These are phyloP conservation scores for Wickerhamiella dianesei DNA, from an alignment of 805 yeast species.

Conservation along the genomic window DNA sequence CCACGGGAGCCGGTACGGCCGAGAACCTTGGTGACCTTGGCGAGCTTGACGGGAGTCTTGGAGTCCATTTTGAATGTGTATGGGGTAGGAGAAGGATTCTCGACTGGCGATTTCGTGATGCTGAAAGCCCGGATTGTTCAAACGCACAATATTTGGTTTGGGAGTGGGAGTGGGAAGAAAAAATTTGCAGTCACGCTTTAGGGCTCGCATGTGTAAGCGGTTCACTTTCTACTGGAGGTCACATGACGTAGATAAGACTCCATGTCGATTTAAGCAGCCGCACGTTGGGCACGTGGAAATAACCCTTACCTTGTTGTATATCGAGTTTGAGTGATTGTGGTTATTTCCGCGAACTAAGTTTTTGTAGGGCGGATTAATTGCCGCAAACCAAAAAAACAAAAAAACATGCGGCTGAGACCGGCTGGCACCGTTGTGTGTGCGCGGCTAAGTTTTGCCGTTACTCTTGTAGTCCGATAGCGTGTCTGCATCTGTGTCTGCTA, in stretches of 20 bases:
- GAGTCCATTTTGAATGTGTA: conserved; percentile 24
- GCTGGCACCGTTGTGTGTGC: no score
- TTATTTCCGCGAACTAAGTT: no score
- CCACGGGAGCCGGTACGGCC: conserved; percentile 99
- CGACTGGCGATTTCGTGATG: background rate
- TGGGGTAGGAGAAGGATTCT: background rate
- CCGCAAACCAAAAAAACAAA: no score
- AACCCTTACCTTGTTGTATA: background rate
- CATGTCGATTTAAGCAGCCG: background rate
- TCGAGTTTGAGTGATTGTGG: no score
- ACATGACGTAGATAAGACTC: background rate
- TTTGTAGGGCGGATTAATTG: no score
- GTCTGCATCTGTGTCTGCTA: no score
- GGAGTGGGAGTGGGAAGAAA: background rate
- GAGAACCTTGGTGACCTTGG: conserved; percentile 97
- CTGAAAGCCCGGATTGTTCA: background rate
- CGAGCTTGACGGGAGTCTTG: conserved; percentile 83
- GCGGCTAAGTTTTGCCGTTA: no score
- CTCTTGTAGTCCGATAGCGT: no score
- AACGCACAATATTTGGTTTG: background rate
- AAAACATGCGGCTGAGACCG: no score
- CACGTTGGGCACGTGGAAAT: background rate
- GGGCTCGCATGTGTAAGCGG: background rate
- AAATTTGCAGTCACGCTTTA: background rate
- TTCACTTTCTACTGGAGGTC: background rate